Percentiles rank a stretch among this genome's conserved stretches.
Conservation (phyloP, 345 rosid species). For the Gossypium turneri region DNA sequence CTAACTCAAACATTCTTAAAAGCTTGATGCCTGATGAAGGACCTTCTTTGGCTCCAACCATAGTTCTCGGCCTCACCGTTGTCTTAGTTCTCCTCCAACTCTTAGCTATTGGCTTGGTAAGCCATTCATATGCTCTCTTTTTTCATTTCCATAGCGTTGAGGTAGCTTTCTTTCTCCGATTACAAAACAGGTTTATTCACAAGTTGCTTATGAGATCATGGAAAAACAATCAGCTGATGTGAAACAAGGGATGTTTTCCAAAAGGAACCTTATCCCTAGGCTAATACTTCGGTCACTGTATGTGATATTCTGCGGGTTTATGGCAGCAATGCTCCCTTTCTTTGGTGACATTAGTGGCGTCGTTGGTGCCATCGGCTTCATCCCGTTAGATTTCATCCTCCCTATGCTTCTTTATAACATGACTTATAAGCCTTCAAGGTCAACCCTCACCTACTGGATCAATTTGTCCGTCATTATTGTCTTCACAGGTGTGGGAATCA, state of each 20-base stretch:
- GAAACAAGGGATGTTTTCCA: constrained; percentile 76
- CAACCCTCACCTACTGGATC: constrained; percentile 60
- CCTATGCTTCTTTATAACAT: constrained; percentile 97
- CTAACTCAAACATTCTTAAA: constrained; percentile 79
- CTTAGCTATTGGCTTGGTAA: constrained; percentile 91
- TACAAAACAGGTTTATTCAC: constrained; percentile 75
- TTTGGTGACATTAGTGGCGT: constrained; percentile 86
- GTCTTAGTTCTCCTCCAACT: constrained; percentile 84
- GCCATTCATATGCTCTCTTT: constrained; percentile 9
- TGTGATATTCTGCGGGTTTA: constrained; percentile 73
- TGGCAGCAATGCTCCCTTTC: constrained; percentile 97
- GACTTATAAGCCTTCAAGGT: constrained; percentile 61
- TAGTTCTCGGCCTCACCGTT: constrained; percentile 68
- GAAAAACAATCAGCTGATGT: constrained; percentile 76
- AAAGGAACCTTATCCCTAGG: constrained; percentile 72
- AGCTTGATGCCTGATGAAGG: constrained; percentile 82
- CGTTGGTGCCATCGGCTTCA: constrained; percentile 91
- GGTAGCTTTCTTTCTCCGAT: not conserved
- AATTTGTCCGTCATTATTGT: constrained; percentile 62
- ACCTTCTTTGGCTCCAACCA: constrained; percentile 73
- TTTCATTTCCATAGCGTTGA: not conserved
- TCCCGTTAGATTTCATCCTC: constrained; percentile 85
- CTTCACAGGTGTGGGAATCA: constrained; percentile 62
- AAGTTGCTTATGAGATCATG: constrained; percentile 96
- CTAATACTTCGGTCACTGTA: constrained; percentile 63